A percentile compares a stretch with the other conserved stretches of the same genome.
phyloP scores from a whole-genome alignment of 805 yeast genomes.

The Hyphopichia homilentoma region DNA sequence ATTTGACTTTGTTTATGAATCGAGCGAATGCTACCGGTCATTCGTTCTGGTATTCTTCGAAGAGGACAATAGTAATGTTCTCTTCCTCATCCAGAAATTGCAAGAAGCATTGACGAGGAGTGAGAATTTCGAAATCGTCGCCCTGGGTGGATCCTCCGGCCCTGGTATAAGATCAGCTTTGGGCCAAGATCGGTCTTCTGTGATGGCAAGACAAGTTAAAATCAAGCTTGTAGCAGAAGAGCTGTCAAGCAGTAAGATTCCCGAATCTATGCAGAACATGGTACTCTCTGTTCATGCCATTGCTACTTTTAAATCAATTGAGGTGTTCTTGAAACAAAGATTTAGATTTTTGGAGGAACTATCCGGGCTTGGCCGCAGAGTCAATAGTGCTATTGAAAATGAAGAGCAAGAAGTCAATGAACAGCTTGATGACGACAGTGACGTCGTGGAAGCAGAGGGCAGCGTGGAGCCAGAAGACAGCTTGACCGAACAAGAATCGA shows the following conservation, averaged over 20 bases:
- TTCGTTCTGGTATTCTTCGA: conserved; percentile 42
- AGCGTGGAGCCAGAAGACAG: conserved; percentile 8
- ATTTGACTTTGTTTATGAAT: conserved; percentile 15
- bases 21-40: conserved; percentile 36
- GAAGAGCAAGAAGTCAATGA: conserved; percentile 4
- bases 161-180: conserved; percentile 1
- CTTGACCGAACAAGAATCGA: conserved; percentile 5
- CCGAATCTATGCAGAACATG: conserved; percentile 25
- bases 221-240: conserved; percentile 41
- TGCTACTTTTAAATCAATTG: conserved; percentile 54
- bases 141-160: conserved; percentile 33
- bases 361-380: conserved; percentile 2
- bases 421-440: conserved; percentile 10
- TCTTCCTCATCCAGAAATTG: conserved; percentile 50
- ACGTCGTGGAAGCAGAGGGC: conserved; percentile 12
- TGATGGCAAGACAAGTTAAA: conserved; percentile 70
- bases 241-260: conserved; percentile 10
- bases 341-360: conserved; percentile 26
- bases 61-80: conserved; percentile 28
- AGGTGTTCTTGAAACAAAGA: conserved; percentile 43
- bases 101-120: conserved; percentile 72
- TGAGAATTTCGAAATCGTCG: conserved; percentile 66
- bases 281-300: conserved; percentile 55
- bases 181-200: conserved; percentile 41
- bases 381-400: too few species aligned